Base-by-base conservation (phyloP, 164 flowering plant species). In the Warburgia ugandensis region DNA sequence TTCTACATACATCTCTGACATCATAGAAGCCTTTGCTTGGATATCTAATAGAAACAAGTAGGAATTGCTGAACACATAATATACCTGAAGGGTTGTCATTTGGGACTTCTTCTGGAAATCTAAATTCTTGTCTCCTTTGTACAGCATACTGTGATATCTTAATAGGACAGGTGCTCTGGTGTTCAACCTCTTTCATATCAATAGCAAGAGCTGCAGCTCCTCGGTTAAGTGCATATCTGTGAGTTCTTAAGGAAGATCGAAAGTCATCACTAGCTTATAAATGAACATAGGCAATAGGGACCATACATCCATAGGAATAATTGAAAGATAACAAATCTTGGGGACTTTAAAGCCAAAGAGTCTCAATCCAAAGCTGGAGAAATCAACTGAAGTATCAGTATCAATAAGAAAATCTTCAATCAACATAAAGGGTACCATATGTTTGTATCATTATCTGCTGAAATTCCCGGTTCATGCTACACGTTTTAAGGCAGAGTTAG, bases 121-220 rank as follows among this genome's bases (percentile, higher is more conserved):
- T 45, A 14, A 56, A 50, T 48, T 52, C 65, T 50, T 45, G 64
- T 72, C 96, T 78, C 59, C 76, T 70, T 65, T 77, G 94, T 32
- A 63, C 23, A 50, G 71, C 65, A 44, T 53, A 77, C 25, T 40
- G 74, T 23, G 63, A 66, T 14, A 80, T 39, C 59, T 68, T 76
- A 22, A 70, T 29, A 51, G 70, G 64, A 30, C 25, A 9, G 22
- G 49, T 38, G 55, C 69, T 50, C 28, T 32, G 13, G 19, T 29
- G 54, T 63, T 55, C 50, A 61, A 52, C 39, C 33, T 72, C 86
- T 62, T 83, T 79, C 60, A 88, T 54, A 68, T 92, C 94, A 29
- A 88, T 66, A 13, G 95, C 91, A 73, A 71, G 48, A 29, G 95
- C 85, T 22, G 68, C 60, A 63, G 96, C 88, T 58, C 92, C 95